Evolutionary conservation across 805 yeast genomes (phyloP), one percentile per base, ranked within the genome.

Genomic region (Cyberlindnera meyerae): DNA sequence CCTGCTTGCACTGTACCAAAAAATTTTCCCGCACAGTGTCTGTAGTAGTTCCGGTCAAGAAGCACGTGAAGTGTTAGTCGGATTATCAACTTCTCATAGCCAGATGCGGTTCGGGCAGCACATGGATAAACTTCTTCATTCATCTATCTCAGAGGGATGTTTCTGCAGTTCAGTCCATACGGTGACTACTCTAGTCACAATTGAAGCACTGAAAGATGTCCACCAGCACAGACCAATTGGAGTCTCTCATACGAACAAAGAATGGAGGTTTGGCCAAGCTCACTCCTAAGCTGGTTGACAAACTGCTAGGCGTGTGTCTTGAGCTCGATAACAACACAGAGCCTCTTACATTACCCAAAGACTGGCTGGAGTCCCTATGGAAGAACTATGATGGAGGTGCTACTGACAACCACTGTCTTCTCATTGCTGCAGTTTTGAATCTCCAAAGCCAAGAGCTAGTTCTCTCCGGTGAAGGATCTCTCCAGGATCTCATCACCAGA

Each of bases 321-420:
- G 24, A 29, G 8, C 13, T 35, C 4, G 21, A 29, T 5, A 29
- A 15, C 25, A 21, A 22, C 6, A 25, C 27, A 20, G 35, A 17
- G 9, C 22, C 27, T 27, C 30, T 35, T 6, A 36, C 29, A 12
- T 31, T 6, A 5, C 24, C 28, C 11, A 16, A 17, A 4, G 24
- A 7, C 25, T 3, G 31, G 24, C 13, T 26, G 14, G 20, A 21
- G 3, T 31, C 27, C 22, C 22, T 44, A 5, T 32, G 39, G 44
- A 18, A 27, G 15, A 28, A 39, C 24, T 29, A 30, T 27, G 15
- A 26, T 1, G 30, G 33, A 4, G 27, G 18, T 7, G 11, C 22
- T 7, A 43, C 47, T 1, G 54, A 48, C 22, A 26, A 29, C 26
- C 29, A 29, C 8, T 36, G 45, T 3, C 18, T 47, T 5, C 17